Conservation (phyloP, 2,329 filamentous ascomycete genomes). For the Diaporthe eres region DNA sequence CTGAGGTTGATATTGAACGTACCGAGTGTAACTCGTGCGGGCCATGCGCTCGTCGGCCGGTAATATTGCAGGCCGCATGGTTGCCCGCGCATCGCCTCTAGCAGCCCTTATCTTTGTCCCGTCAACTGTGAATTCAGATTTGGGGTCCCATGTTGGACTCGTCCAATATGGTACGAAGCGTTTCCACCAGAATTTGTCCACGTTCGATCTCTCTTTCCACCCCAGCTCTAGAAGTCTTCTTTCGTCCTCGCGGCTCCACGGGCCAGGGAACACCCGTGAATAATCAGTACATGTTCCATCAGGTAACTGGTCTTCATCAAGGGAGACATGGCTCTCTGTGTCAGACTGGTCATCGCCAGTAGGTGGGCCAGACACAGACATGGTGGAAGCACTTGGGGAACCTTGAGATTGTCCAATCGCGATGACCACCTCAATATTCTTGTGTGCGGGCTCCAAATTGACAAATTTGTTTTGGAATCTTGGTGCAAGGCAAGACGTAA, state of each 20-base stretch:
- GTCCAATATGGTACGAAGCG: constrained; percentile 2
- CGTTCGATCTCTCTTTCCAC: background rate
- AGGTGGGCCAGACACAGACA: background rate
- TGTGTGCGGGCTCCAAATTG: background rate
- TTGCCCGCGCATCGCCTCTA: background rate
- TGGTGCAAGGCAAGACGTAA: background rate
- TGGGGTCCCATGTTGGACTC: background rate
- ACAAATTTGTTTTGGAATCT: too few species aligned
- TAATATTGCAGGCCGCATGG: background rate
- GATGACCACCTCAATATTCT: background rate
- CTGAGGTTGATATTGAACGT: background rate
- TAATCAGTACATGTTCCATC: background rate
- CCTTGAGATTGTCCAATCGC: background rate
- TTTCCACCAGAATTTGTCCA: background rate
- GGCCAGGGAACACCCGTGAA: background rate
- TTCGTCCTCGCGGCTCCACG: constrained; percentile 1
- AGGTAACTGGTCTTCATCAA: background rate
- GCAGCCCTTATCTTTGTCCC: background rate
- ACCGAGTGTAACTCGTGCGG: background rate
- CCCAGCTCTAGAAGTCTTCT: background rate
- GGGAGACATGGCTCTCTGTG: background rate
- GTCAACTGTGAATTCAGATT: background rate
- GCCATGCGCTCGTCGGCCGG: background rate
- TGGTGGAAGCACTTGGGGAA: background rate
- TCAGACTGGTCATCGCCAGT: background rate